These are phyloP conservation scores for Coemansia sp. DNA, from an alignment of 192 early-diverging fungal species.

Conservation along the genomic window DNA sequence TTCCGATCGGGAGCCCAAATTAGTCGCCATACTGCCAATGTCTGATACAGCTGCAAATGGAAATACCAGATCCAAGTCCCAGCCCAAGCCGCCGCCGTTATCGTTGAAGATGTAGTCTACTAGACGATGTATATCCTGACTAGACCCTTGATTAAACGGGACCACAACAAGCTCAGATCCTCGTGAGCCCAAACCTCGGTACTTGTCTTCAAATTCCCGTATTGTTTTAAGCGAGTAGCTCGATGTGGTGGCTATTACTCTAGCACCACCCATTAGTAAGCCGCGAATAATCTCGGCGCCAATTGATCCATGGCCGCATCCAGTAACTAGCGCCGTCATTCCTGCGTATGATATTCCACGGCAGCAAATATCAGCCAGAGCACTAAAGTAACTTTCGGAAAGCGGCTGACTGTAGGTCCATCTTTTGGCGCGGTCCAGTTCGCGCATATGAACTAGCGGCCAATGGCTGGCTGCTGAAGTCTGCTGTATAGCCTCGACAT, in stretches of 20 bases:
- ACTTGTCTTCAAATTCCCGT: too few species aligned
- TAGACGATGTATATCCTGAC: conserved; percentile 70
- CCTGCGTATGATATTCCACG: too few species aligned
- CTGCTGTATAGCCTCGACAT: too few species aligned
- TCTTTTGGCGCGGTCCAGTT: too few species aligned
- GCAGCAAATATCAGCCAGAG: too few species aligned
- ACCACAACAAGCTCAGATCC: conserved; percentile 84
- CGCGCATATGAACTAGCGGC: too few species aligned
- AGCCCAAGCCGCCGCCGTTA: too few species aligned
- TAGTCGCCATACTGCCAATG: conserved; percentile 74
- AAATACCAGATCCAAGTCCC: conserved; percentile 86
- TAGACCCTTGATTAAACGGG: conserved; percentile 90
- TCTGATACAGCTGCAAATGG: conserved; percentile 92
- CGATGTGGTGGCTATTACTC: conserved; percentile 81
- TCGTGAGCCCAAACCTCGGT: conserved; percentile 66
- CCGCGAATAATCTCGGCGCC: conserved; percentile 80
- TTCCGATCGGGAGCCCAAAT: conserved; percentile 81
- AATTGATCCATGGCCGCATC: conserved; percentile 87
- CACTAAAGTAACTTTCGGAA: too few species aligned
- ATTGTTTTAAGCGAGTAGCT: conserved; percentile 60
- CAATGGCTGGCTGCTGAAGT: too few species aligned
- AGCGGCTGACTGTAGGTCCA: too few species aligned
- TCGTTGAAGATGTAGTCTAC: conserved; percentile 77
- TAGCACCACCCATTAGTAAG: conserved; percentile 66
- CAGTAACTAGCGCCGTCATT: conserved; percentile 84